Conservation (phyloP, 345 rosid species). For the Salix brachista region DNA sequence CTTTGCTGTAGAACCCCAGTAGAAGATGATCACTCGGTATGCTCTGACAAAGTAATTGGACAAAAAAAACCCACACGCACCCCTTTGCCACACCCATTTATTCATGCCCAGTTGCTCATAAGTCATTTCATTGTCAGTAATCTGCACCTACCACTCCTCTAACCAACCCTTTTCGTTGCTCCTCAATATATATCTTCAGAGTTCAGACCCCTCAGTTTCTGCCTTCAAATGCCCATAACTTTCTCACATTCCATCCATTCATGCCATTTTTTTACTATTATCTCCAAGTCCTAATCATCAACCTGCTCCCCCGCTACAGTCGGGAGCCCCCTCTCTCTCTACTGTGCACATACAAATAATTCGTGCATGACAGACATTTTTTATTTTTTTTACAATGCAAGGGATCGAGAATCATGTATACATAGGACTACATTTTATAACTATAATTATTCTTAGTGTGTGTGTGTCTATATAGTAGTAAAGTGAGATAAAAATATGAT, state of each 20-base stretch:
- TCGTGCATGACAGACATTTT: slow-evolving; percentile 30
- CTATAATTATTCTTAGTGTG: neutral
- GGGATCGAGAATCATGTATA: slow-evolving; percentile 6
- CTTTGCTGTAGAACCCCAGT: slow-evolving; percentile 19
- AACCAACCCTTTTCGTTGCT: neutral
- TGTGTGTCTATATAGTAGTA: neutral
- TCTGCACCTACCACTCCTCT: slow-evolving; percentile 26
- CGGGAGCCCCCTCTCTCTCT: slow-evolving; percentile 25
- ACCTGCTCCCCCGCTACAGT: slow-evolving; percentile 46
- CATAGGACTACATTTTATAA: neutral
- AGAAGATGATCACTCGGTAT: neutral
- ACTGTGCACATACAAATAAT: slow-evolving; percentile 28
- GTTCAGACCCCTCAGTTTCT: slow-evolving; percentile 22
- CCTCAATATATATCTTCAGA: slow-evolving; percentile 8
- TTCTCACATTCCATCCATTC: slow-evolving; percentile 53
- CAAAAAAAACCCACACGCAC: slow-evolving; percentile 20
- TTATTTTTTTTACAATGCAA: neutral
- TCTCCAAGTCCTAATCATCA: slow-evolving; percentile 37
- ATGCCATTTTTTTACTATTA: slow-evolving; percentile 19
- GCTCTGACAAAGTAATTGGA: slow-evolving; percentile 18
- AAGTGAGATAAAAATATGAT: neutral
- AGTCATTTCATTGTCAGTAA: slow-evolving; percentile 38
- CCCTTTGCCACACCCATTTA: slow-evolving; percentile 34
- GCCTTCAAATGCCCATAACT: slow-evolving; percentile 57
- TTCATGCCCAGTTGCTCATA: slow-evolving; percentile 26